Base-by-base conservation (phyloP, 805 yeast genomes). In the Zygosaccharomyces gambellarensis region DNA sequence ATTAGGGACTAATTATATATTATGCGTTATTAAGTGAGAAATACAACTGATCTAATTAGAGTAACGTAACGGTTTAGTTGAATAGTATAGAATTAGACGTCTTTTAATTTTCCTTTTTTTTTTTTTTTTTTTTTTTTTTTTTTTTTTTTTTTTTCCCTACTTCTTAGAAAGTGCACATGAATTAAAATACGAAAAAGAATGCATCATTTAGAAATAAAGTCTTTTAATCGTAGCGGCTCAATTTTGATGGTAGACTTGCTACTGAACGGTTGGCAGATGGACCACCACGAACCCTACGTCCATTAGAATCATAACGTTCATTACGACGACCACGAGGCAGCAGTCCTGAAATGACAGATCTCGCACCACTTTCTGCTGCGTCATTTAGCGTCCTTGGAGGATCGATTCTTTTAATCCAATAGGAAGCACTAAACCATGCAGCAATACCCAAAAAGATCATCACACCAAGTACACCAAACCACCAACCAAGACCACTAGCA, bases 381-480 rank as follows among this genome's bases (percentile, higher is more conserved):
- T 65, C 71, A 39, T 69, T 64, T 25, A 64, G 61, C 3, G 70
- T 57, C 0, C 59, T 58, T 30, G 71, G 70, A 38, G 71, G 60
- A 5, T 63, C 58, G 8, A 58, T 63, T 44, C 67, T 62, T 45
- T 66, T 62, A 38, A 75, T 54, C 77, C 76, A 74, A 56, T 61
- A 67, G 19, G 68, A 67, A 12, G 82, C 80, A 19, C 70, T 52
- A 8, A 69, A 38, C 45, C 73, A 69, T 32, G 80, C 71, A 0
- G 55, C 38, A 7, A 68, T 39, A n/a, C 74, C 76, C 39, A 78
- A 47, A 4, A 69, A 54, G 10, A 79, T 50, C 53, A 83, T 63
- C 22, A 78, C 70, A 8, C 82, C 87, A 5, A 83, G 61, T 51
- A 84, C 81, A 39, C 87, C 87, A 64, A 79, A 81, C 63, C 80